Evolutionary conservation across 768 basidiomycete genomes (phyloP).

Genomic region (Boletus rubescentipes): DNA sequence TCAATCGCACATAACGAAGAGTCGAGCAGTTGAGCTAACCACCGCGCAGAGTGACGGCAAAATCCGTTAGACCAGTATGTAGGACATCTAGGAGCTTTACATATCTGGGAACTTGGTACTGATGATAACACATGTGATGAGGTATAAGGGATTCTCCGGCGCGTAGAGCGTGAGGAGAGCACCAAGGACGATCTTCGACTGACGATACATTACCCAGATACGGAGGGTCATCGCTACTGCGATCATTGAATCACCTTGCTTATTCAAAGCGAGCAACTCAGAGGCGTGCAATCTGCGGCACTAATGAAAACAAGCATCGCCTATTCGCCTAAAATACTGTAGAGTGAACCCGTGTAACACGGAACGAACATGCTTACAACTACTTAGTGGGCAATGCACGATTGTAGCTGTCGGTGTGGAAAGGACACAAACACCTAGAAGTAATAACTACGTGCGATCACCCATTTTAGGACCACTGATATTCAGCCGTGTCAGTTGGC

Average conservation of each 20-base stretch:
- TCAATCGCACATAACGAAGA: not conserved
- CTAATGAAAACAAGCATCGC: not conserved
- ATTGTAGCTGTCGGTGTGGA: not conserved
- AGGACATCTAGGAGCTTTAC: not conserved
- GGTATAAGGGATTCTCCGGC: not conserved
- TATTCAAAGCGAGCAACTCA: not conserved
- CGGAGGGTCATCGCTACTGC: conserved; percentile 14
- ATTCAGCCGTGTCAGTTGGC: not conserved
- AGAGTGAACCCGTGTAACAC: not conserved
- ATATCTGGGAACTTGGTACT: not conserved
- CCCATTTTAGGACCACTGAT: conserved; percentile 3
- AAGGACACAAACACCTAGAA: conserved; percentile 2
- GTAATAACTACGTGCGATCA: not conserved
- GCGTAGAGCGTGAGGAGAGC: conserved; percentile 5
- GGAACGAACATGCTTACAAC: conserved; percentile 2
- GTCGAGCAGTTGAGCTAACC: not conserved
- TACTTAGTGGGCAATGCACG: not conserved
- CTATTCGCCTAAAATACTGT: not conserved
- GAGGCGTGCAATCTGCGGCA: conserved; percentile 6
- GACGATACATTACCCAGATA: conserved; percentile 9
- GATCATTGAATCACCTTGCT: not conserved
- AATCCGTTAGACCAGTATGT: not conserved
- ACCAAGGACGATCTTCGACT: conserved; percentile 3
- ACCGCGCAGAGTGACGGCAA: not conserved
- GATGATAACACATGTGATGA: not conserved